Conservation (phyloP, 1,139 yeast species). For the Debaryomyces coudertii region DNA sequence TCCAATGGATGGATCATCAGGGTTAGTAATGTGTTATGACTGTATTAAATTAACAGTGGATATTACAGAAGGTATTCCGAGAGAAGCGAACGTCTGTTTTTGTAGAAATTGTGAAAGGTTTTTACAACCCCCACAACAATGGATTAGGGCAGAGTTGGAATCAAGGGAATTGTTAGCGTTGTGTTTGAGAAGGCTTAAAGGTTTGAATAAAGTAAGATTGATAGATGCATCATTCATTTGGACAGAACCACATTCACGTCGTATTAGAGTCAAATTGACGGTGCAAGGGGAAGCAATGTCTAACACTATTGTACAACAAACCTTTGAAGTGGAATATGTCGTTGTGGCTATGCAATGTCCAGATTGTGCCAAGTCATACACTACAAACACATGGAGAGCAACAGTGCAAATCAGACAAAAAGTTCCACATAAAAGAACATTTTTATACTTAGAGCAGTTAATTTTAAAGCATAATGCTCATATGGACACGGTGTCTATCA, state of each 20-base stretch:
- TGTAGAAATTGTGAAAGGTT: slow-evolving; percentile 98
- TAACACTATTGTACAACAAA: slow-evolving; percentile 90
- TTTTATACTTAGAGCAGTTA: slow-evolving; percentile 90
- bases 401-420: slow-evolving; percentile 97
- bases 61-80: slow-evolving; percentile 92
- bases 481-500: slow-evolving; percentile 88
- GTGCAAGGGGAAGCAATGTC: slow-evolving; percentile 97
- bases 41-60: slow-evolving; percentile 94
- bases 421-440: slow-evolving; percentile 95
- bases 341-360: slow-evolving; percentile 98
- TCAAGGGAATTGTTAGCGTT: slow-evolving; percentile 90
- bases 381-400: slow-evolving; percentile 97
- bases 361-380: slow-evolving; percentile 96
- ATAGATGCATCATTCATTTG: slow-evolving; percentile 95
- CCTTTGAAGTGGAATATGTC: slow-evolving; percentile 91
- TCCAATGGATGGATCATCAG: slow-evolving; percentile 94
- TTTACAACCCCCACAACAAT: slow-evolving; percentile 90
- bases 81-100: slow-evolving; percentile 90
- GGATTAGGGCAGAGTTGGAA: slow-evolving; percentile 91
- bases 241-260: slow-evolving; percentile 99
- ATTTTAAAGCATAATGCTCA: slow-evolving; percentile 94
- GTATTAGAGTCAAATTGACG: slow-evolving; percentile 86
- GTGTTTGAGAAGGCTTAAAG: slow-evolving; percentile 85
- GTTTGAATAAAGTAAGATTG: slow-evolving; percentile 83
- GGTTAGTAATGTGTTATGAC: slow-evolving; percentile 96